A percentile compares a stretch with the other conserved stretches of the same genome.
These are phyloP conservation scores for Leccinellum luteum DNA, from an alignment of 768 basidiomycete genomes.

Conservation along the genomic window DNA sequence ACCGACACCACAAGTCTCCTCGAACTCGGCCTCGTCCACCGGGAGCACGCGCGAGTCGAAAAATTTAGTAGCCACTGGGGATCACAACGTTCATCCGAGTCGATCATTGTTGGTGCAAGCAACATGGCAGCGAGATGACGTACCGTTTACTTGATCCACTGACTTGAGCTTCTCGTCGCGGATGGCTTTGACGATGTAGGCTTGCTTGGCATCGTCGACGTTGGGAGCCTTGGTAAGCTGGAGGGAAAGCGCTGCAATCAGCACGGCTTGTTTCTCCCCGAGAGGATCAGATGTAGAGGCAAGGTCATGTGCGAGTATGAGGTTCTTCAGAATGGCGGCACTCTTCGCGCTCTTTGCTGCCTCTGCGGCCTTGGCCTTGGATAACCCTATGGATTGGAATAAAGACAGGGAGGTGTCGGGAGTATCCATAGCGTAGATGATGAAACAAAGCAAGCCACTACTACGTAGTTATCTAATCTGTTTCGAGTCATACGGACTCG, in stretches of 20 bases:
- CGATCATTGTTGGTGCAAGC: not conserved
- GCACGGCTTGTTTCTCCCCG: constrained; percentile 74
- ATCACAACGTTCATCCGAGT: constrained; percentile 5
- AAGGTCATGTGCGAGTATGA: constrained; percentile 59
- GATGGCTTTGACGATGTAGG: constrained; percentile 66
- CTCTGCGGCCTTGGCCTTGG: constrained; percentile 75
- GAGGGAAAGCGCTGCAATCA: constrained; percentile 66
- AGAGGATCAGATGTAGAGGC: constrained; percentile 38
- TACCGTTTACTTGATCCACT: constrained; percentile 86
- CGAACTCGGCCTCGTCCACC: constrained; percentile 67
- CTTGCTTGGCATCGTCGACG: constrained; percentile 52
- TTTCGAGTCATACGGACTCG: not conserved
- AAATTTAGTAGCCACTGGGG: constrained; percentile 62
- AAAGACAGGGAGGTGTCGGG: constrained; percentile 30
- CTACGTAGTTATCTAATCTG: constrained; percentile 25
- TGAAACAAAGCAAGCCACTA: not conserved
- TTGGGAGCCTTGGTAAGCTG: constrained; percentile 52
- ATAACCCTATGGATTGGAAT: constrained; percentile 77
- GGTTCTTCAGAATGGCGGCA: constrained; percentile 62
- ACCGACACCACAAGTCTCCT: constrained; percentile 87
- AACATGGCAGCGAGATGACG: constrained; percentile 23
- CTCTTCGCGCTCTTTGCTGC: constrained; percentile 79
- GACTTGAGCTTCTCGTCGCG: constrained; percentile 70
- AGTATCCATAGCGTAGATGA: constrained; percentile 4
- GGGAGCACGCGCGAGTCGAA: constrained; percentile 58